Base-by-base conservation (phyloP, 2,329 filamentous ascomycete species). In the Penicillium crustosum region DNA sequence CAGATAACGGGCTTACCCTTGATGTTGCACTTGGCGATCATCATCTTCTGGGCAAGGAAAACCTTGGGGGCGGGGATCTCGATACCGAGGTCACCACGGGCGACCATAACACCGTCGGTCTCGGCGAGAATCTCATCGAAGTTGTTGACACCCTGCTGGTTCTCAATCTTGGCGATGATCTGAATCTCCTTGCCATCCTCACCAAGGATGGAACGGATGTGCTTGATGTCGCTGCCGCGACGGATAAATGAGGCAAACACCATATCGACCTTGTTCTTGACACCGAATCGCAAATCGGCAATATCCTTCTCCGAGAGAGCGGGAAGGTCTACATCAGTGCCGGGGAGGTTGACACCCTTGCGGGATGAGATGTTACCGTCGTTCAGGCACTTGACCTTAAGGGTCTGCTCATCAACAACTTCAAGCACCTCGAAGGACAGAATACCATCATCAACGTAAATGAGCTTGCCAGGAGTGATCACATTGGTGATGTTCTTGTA, bases 401-500 rank as follows among this genome's bases (percentile, higher is more conserved):
- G 81, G 66, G 89, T 99, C 86, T 96, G 84, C 48, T 93, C 89
- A 74, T 99, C 90, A 65, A 90, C 84, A 68, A 99, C 83, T 75
- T 91, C 86, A 67, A 97, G 78, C 62, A 99, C 94, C 75, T 97
- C 89, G 70, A 99, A 97, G 27, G 93, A 95, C 69, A 97, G 88
- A 67, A 99, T 93, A 79, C 94, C 94, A 73, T 99, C 94, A 73
- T 99, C 94, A 70, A 99, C 94, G 80, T 96, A 99, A 83, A 99
- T 95, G 78, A 89, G 88, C 72, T 94, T 93, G 73, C 93, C 94
- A 59, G 86, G 82, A 75, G 90, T 79, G 73, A 99, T 97, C 70
- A 99, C 94, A 82, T 95, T 96, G 80, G 93, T 97, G 80, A 99
- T 97, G 85, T 99, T 99, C 88, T 96, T 95, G 85, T 99, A 97